Percentiles rank a stretch among this genome's conserved stretches.
phyloP scores from a whole-genome alignment of 345 rosid species.

The Camelina hispida region DNA sequence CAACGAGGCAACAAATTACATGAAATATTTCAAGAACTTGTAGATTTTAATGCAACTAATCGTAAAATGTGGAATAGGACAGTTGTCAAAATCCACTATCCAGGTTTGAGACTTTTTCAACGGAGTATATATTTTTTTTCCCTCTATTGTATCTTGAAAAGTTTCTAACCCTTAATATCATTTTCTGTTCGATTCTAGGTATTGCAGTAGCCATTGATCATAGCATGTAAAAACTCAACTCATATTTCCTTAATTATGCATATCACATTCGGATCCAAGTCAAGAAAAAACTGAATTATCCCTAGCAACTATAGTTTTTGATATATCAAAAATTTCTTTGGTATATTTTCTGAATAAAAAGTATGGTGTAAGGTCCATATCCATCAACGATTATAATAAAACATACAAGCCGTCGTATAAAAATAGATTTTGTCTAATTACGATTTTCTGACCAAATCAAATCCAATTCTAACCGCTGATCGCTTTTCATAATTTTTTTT shows the following conservation, averaged over 20 bases:
- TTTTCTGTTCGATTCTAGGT: neutral
- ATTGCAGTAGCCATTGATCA: neutral
- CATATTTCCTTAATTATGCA: neutral
- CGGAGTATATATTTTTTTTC: neutral
- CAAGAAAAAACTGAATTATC: neutral
- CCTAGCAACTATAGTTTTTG: neutral
- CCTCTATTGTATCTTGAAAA: neutral
- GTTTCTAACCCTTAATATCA: too few species aligned
- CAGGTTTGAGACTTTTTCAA: neutral
- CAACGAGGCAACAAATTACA: neutral
- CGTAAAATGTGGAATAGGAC: neutral
- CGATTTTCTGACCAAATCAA: conserved; percentile 39
- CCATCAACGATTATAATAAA: neutral
- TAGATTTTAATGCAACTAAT: neutral
- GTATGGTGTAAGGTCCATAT: conserved; percentile 26
- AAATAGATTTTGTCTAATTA: neutral
- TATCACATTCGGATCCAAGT: neutral
- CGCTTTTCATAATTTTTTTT: conserved; percentile 24
- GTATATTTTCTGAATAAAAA: neutral
- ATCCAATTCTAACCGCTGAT: conserved; percentile 22
- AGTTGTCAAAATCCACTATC: conserved; percentile 11
- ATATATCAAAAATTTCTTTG: neutral
- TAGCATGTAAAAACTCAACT: neutral
- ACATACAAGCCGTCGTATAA: neutral
- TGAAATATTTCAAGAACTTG: neutral